A percentile compares a stretch with the other conserved stretches of the same genome.
Evolutionary conservation across 176 grass and related monocot species (phyloP).

Genomic region (Triticum timopheevii): DNA sequence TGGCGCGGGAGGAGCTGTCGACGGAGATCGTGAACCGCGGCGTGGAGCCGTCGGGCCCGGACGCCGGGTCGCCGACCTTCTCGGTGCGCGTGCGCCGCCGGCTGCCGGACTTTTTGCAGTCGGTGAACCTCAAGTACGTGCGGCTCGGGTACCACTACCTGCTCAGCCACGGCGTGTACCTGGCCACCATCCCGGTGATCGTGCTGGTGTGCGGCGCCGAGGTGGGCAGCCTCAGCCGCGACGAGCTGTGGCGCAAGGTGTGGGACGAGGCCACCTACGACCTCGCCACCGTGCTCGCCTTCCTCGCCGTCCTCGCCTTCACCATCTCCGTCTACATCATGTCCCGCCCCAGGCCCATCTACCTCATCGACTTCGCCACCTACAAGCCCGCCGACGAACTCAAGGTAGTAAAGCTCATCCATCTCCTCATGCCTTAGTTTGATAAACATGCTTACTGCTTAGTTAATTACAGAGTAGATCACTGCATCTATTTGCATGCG

Average conservation of each 20-base stretch:
- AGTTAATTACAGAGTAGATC: neutral
- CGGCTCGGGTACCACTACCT: slow-evolving; percentile 93
- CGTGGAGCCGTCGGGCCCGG: slow-evolving; percentile 84
- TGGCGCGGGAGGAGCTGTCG: slow-evolving; percentile 80
- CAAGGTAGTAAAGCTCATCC: slow-evolving; percentile 45
- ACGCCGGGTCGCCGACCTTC: slow-evolving; percentile 91
- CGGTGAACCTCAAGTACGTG: slow-evolving; percentile 98
- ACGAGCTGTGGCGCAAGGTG: slow-evolving; percentile 81
- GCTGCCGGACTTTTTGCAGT: slow-evolving; percentile 97
- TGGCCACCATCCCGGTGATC: slow-evolving; percentile 86
- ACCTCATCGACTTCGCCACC: slow-evolving; percentile 96
- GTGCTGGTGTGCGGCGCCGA: slow-evolving; percentile 88
- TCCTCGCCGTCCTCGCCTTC: slow-evolving; percentile 88
- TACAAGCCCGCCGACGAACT: slow-evolving; percentile 87
- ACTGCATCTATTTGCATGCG: neutral
- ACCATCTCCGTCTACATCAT: slow-evolving; percentile 93
- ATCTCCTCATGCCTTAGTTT: neutral
- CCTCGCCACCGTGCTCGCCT: slow-evolving; percentile 89
- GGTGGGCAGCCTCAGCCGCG: slow-evolving; percentile 84
- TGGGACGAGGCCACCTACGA: slow-evolving; percentile 95
- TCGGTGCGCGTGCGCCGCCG: slow-evolving; percentile 82
- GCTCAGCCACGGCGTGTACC: slow-evolving; percentile 90
- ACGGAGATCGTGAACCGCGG: slow-evolving; percentile 97
- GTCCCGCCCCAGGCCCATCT: slow-evolving; percentile 80
- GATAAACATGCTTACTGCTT: neutral